Evolutionary conservation across 805 yeast genomes (phyloP).

Genomic region (Cyberlindnera maritima): DNA sequence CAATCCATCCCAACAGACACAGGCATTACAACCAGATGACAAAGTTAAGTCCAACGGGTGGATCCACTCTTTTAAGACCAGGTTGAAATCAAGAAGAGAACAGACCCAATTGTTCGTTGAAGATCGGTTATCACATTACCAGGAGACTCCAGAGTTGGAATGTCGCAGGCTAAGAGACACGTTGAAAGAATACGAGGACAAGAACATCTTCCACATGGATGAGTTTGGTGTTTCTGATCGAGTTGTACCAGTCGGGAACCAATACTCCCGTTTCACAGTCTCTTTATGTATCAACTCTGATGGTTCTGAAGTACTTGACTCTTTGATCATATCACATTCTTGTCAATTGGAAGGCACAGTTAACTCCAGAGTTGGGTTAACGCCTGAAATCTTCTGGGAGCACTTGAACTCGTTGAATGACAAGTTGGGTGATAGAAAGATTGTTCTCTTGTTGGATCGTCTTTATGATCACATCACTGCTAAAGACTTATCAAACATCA

Average conservation of each 20-base stretch:
- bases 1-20: conserved; percentile 6
- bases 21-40: background rate
- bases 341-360: conserved; percentile 12
- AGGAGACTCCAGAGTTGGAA: conserved; percentile 9
- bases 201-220: conserved; percentile 37
- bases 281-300: conserved; percentile 23
- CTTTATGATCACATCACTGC: conserved; percentile 37
- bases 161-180: conserved; percentile 19
- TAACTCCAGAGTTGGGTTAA: conserved; percentile 19
- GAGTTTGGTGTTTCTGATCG: conserved; percentile 30
- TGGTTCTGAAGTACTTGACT: conserved; percentile 19
- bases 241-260: conserved; percentile 18
- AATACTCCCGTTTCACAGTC: conserved; percentile 12
- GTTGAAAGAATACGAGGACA: conserved; percentile 18
- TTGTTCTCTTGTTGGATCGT: conserved; percentile 33
- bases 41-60: conserved; percentile 37
- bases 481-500: conserved; percentile 29
- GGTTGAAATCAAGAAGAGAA: conserved; percentile 28
- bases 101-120: conserved; percentile 28
- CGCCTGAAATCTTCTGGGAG: conserved; percentile 25
- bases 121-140: conserved; percentile 1
- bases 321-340: conserved; percentile 18
- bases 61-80: conserved; percentile 38
- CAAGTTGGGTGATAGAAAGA: conserved; percentile 18
- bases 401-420: conserved; percentile 18